Evolutionary conservation across 192 early-diverging fungal species (phyloP), one percentile per base, ranked within the genome.

Genomic region (Kickxella alabastrina): DNA sequence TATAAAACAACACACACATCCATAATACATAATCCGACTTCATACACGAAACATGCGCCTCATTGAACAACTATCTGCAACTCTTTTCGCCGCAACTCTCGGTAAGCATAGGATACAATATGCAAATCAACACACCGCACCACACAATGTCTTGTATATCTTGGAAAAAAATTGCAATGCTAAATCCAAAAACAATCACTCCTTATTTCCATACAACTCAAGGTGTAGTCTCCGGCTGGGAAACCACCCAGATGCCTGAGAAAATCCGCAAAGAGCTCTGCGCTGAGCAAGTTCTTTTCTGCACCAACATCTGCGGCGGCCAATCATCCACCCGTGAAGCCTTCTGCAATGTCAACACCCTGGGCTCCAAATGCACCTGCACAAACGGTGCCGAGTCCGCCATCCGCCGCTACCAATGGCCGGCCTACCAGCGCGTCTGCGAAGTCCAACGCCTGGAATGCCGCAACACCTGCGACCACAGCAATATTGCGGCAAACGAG

Each of bases 251-350:
- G 50, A 68, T 75, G 72, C 43, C 57, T 29, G 72, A 75, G 22
- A 75, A 75, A 61, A 45, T 64, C 21, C 72, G 72, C 72, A 68
- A 68, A 44, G 72, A 75, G 61, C 61, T 75, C 19, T 75, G 72
- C 24, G 65, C 65, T 10, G 72, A 75, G 61, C 72, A 75, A 26
- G 72, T 75, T 4, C 51, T 75, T 21, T 75, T 59, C 50, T 75
- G 72, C 61, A 67, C 65, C 25, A 75, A 75, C 53, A 57, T 75
- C 28, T 75, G 72, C 29, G 72, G 72, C 26, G 72, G 72, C 49
- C 65, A 75, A 14, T 55, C 53, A 0, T 50, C 52, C 15, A 68
- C 72, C 3, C 55, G 61, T 44, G 72, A 75, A 42, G 65, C 72
- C 3, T 75, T 75, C 65, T 75, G 72, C 60, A 75, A 75, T 54